These are phyloP conservation scores for Peterozyma toletana DNA, from an alignment of 805 yeast species.

Conservation along the genomic window DNA sequence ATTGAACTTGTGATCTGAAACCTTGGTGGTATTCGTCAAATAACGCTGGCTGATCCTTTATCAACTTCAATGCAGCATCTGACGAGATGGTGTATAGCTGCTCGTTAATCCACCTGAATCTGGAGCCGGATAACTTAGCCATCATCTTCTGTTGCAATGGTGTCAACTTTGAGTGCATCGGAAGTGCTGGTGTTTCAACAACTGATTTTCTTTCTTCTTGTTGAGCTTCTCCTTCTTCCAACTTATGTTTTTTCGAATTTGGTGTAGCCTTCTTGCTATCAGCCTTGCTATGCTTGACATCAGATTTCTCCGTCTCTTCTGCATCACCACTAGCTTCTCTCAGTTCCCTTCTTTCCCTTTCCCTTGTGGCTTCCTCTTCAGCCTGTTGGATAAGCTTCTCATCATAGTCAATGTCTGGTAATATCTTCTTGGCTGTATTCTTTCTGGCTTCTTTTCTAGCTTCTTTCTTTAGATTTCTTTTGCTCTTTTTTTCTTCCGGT, in stretches of 20 bases:
- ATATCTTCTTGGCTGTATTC: neutral
- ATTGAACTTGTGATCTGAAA: slow-evolving; percentile 86
- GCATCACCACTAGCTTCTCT: slow-evolving; percentile 15
- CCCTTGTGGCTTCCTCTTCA: neutral
- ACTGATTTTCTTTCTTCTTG: too few species aligned
- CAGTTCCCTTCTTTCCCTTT: neutral
- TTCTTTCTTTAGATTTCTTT: neutral
- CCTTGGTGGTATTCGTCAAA: slow-evolving; percentile 96
- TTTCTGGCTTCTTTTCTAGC: neutral
- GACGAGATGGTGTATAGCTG: slow-evolving; percentile 88
- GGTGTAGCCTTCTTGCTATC: too few species aligned
- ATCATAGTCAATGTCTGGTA: neutral
- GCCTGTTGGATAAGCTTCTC: neutral
- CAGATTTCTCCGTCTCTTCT: neutral
- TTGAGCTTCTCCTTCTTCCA: too few species aligned
- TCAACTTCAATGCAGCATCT: slow-evolving; percentile 62
- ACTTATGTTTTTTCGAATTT: too few species aligned
- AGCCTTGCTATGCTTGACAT: neutral
- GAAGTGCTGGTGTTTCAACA: too few species aligned
- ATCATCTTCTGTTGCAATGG: slow-evolving; percentile 94
- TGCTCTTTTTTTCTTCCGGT: neutral
- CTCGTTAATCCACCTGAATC: slow-evolving; percentile 98
- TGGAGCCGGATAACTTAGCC: slow-evolving; percentile 87
- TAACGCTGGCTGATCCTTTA: slow-evolving; percentile 75
- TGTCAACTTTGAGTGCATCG: slow-evolving; percentile 41